phyloP scores from a whole-genome alignment of 2,329 filamentous ascomycete genomes.

The Claviceps monticola region DNA sequence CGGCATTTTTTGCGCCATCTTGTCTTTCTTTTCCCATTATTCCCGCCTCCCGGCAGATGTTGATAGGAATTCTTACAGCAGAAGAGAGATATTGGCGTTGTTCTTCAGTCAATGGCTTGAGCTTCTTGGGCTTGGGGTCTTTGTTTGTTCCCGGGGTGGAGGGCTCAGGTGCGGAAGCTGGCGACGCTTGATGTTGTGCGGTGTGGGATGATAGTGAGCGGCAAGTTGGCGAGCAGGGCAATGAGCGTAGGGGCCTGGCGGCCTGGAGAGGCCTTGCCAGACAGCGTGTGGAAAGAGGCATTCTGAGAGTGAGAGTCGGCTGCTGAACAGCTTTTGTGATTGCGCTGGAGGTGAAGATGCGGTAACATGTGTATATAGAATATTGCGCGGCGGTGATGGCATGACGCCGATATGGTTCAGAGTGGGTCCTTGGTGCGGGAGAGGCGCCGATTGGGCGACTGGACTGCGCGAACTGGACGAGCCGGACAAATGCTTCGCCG shows the following conservation, averaged over 20 bases:
- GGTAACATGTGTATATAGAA: not conserved
- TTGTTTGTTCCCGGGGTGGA: not conserved
- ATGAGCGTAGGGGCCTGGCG: not conserved
- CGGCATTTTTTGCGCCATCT: too few relatives aligned
- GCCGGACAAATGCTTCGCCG: slow-evolving; percentile 8
- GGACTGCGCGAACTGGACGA: not conserved
- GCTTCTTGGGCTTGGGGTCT: not conserved
- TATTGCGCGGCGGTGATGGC: not conserved
- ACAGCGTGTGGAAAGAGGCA: slow-evolving; percentile 10
- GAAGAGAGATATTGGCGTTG: slow-evolving; percentile 65
- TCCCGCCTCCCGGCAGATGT: not conserved
- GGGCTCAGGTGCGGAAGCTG: not conserved
- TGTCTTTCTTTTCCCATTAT: too few relatives aligned
- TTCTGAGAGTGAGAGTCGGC: not conserved
- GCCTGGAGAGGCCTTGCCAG: slow-evolving; percentile 7
- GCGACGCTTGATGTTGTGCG: slow-evolving; percentile 2
- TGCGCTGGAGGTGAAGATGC: not conserved
- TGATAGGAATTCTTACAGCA: slow-evolving; percentile 35
- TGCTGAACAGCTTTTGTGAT: too few relatives aligned
- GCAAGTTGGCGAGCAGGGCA: not conserved
- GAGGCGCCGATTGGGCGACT: not conserved
- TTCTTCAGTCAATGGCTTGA: slow-evolving; percentile 49
- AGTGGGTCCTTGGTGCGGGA: not conserved
- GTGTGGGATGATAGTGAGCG: slow-evolving; percentile 6
- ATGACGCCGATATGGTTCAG: not conserved